phyloP scores from a whole-genome alignment of 768 basidiomycete species.

The Austroboletus eburneus region DNA sequence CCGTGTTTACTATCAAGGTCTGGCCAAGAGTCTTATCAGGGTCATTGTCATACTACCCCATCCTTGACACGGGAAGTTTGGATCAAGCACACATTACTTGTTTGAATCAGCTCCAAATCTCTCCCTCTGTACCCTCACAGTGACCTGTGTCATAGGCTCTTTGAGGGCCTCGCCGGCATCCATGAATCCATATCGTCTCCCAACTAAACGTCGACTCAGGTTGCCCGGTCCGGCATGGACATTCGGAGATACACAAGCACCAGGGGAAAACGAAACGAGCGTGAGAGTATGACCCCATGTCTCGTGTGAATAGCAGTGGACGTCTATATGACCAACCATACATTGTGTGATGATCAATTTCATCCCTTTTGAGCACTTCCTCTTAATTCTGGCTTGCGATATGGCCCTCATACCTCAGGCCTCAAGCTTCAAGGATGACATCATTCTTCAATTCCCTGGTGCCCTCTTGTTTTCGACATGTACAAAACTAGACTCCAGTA shows the following conservation, averaged over 20 bases:
- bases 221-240: slow-evolving; percentile 12
- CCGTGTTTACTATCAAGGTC: too few relatives aligned
- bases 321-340: slow-evolving; percentile 9
- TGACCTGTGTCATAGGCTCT: background rate
- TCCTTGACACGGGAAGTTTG: background rate
- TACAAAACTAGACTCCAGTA: too few relatives aligned
- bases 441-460: too few relatives aligned
- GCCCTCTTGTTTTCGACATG: too few relatives aligned
- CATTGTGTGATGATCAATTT: too few relatives aligned
- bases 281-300: slow-evolving; percentile 60
- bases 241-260: background rate
- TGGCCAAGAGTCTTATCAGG: too few relatives aligned
- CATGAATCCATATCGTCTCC: slow-evolving; percentile 39
- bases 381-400: too few relatives aligned
- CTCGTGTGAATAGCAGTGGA: slow-evolving; percentile 58
- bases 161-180: slow-evolving; percentile 19
- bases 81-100: slow-evolving; percentile 17
- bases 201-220: slow-evolving; percentile 27
- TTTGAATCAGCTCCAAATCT: slow-evolving; percentile 27
- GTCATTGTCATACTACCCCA: background rate
- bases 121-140: slow-evolving; percentile 7
- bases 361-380: too few relatives aligned
- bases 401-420: too few relatives aligned
- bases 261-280: slow-evolving; percentile 33
- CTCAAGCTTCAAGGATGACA: too few relatives aligned